Conservation (phyloP, 225 moss, liverwort and hornwort species). For the Polytrichum formosum region DNA sequence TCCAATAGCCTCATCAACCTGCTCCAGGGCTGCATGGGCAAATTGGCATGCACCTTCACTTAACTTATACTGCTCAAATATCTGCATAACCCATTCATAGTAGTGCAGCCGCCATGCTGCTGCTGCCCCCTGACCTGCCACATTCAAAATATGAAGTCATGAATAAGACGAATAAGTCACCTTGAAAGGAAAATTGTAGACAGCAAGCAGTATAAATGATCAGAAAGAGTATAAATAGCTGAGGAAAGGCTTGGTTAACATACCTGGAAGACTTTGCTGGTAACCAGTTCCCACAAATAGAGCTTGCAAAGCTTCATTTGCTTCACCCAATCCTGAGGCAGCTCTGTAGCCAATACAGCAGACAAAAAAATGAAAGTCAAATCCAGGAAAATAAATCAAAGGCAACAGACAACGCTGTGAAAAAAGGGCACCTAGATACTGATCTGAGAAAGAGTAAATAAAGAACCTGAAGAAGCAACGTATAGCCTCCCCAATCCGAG, state of each 20-base stretch:
- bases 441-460: not conserved
- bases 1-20: conserved; percentile 85
- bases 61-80: conserved; percentile 94
- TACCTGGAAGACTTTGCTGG: conserved; percentile 71
- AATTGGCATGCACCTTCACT: conserved; percentile 98
- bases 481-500: conserved; percentile 73
- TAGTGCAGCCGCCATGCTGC: conserved; percentile 93
- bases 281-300: conserved; percentile 81
- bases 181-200: too few relatives aligned
- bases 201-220: too few relatives aligned
- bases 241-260: conserved; percentile 4
- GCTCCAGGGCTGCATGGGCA: conserved; percentile 95
- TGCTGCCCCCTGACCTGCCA: conserved; percentile 57
- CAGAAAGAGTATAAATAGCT: not conserved
- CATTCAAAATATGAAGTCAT: not conserved
- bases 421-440: not conserved
- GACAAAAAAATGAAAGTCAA: conserved; percentile 5
- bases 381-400: not conserved
- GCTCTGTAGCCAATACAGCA: conserved; percentile 49
- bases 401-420: not conserved
- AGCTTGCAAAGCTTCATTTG: conserved; percentile 77
- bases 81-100: conserved; percentile 99
- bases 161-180: too few relatives aligned
- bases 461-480: conserved; percentile 78
- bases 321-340: conserved; percentile 83